Evolutionary conservation across 805 yeast genomes (phyloP), one percentile per base, ranked within the genome.

Genomic region (Brettanomyces bruxellensis): DNA sequence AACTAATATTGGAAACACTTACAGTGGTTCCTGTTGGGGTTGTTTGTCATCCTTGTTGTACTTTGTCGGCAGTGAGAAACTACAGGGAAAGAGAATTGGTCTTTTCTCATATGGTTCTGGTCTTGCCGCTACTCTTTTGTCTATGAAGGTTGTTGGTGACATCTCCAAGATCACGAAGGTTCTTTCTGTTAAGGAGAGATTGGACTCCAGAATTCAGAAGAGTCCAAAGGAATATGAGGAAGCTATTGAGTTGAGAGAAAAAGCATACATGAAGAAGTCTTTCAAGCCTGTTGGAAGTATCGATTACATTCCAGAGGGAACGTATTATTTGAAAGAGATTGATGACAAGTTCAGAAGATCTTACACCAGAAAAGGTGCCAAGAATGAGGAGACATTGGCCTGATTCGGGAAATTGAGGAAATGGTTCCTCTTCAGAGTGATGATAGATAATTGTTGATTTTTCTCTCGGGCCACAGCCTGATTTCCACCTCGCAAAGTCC

Each of bases 71-170:
- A 75, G 77, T 46, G 93, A 82, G 41, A 69, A 76, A 46, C 75
- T 91, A 57, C 88, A 83, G 66, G 78, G 77, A 58, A 87, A 89
- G 74, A 80, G 96, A 67, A 75, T 93, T 60, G 95, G 96, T 57
- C 65, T 90, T 58, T 93, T 90, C 74, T 93, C 99, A 22, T 93
- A 93, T 68, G 99, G 99, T 56, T 91, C 98, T 13, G 99, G 99
- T 61, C 78, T 93, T 52, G 99, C 99, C 40, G 76, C 98, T 14
- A 79, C 96, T 37, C 72, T 93, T 68, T 86, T 79, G 70, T 83
- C 95, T 40, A 79, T 82, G 54, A 77, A 71, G 51, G 86, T 93
- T 51, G 77, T 73, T 52, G 96, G 95, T 49, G 98, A 93, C 67
- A 72, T 90, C 51, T 69, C 84, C 28, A 56, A 74, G 50, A 83